Base-by-base conservation (phyloP, 192 early-diverging fungal genomes). In the Allomyces macrogynus region DNA sequence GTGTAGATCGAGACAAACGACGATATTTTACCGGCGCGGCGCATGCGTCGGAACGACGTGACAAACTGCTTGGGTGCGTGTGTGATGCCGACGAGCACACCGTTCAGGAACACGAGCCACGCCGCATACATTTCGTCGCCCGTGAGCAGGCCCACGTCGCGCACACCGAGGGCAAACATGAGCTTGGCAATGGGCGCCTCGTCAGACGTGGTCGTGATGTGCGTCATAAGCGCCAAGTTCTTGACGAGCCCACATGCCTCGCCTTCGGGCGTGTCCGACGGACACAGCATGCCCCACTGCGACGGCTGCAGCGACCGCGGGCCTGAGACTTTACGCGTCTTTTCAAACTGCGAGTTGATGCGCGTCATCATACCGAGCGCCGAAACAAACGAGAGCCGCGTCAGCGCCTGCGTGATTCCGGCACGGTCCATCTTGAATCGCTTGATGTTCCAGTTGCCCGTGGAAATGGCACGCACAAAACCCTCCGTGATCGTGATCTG, bases 351-450 rank as follows among this genome's bases (percentile, higher is more conserved):
- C 24, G 87, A 89, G 65, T 78, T 84, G 63, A 99, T 96, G 68
- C 95, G 80, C 11, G 95, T 99, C 84, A 99, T 87, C 91, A 95
- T 99, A 61, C 95, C 95, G 62, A 99, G 73, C 0, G 93, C 93
- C 0, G 89, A 84, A 64, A 99, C 89, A 68, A 93, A 99, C 69
- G 86, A 89, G 42, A 99, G 74, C 16, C 95, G 87, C 49, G 86
- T 87, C 61, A 99, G 74, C 4, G 96, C 92, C 62, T 99, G 95
- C 10, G 93, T 99, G 60, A 99, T 89, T 42, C 95, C 95, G 12
- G 92, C 89, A 14, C 92, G 81, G 70, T 99, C 95, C 93, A 99
- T 96, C 75, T 92, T 96, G 82, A 99, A 99, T 71, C 95, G 93
- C 76, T 94, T 95, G 64, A 99, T 81, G 63, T 84, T 87, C 95